Evolutionary conservation across 805 yeast species (phyloP).

Genomic region (Metschnikowia bowlesiae): DNA sequence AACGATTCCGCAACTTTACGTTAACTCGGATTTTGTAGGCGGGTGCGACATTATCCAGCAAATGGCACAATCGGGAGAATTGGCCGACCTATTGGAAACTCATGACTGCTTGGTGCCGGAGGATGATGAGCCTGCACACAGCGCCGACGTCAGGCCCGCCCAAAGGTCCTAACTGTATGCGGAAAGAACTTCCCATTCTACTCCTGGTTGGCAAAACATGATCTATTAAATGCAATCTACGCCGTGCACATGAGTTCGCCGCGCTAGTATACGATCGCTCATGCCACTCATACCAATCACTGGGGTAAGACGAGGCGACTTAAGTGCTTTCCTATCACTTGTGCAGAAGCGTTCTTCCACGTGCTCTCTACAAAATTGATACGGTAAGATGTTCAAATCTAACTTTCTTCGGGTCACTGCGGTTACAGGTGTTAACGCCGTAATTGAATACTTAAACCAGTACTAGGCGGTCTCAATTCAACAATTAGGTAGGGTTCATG

Average conservation of each 20-base stretch:
- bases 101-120: slow-evolving; percentile 78
- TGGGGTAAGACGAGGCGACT: too few relatives aligned
- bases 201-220: not conserved
- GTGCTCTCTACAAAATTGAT: too few relatives aligned
- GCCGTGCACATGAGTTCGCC: too few relatives aligned
- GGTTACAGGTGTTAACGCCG: not conserved
- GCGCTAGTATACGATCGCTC: too few relatives aligned
- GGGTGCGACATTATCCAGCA: slow-evolving; percentile 96
- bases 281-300: too few relatives aligned
- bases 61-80: slow-evolving; percentile 87
- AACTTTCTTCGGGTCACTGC: too few relatives aligned
- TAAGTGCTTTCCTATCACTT: too few relatives aligned
- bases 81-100: slow-evolving; percentile 75
- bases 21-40: slow-evolving; percentile 87
- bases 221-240: not conserved
- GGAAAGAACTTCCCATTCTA: not conserved
- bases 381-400: too few relatives aligned
- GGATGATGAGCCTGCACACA: slow-evolving; percentile 45
- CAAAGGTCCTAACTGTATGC: slow-evolving; percentile 22
- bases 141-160: slow-evolving; percentile 33
- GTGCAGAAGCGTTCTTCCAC: too few relatives aligned
- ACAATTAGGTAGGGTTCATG: not conserved
- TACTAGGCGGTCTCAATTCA: not conserved
- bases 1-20: slow-evolving; percentile 94
- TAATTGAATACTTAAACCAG: not conserved